Evolutionary conservation across 2,329 filamentous ascomycete genomes (phyloP).

Genomic region (Raffaelea ambrosiae): DNA sequence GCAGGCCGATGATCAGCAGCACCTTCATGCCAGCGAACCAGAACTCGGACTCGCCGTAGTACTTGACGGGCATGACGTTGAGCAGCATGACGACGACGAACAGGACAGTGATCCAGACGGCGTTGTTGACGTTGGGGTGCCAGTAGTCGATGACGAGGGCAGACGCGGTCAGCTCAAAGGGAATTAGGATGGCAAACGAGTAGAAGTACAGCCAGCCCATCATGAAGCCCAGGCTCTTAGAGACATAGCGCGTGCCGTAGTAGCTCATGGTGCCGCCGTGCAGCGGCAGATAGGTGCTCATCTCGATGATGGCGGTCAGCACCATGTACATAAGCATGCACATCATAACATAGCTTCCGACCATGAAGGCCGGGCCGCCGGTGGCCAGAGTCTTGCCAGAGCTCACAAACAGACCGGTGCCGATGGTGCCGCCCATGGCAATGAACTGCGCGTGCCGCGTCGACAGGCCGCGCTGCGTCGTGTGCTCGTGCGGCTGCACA

Average conservation of each 20-base stretch:
- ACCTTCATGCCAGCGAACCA: conserved; percentile 34
- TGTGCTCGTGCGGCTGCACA: no score
- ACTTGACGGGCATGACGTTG: conserved; percentile 28
- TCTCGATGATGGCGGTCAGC: conserved; percentile 61
- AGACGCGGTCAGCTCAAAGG: conserved; percentile 29
- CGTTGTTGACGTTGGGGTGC: conserved; percentile 27
- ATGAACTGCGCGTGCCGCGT: conserved; percentile 16
- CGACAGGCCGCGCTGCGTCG: no score
- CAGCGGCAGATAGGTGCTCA: conserved; percentile 57
- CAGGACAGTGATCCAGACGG: conserved; percentile 28
- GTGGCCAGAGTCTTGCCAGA: conserved; percentile 38
- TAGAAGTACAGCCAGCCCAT: conserved; percentile 40
- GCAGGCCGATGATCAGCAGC: conserved; percentile 38
- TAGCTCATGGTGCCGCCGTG: conserved; percentile 58
- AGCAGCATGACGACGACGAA: conserved; percentile 23
- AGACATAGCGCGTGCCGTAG: conserved; percentile 43
- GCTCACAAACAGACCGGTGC: conserved; percentile 38
- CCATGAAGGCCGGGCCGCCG: conserved; percentile 33
- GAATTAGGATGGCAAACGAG: conserved; percentile 29
- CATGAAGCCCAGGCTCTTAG: conserved; percentile 14
- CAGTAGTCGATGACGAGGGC: conserved; percentile 29
- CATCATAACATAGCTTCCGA: no score
- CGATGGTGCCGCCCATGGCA: conserved; percentile 28
- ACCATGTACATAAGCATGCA: conserved; percentile 48
- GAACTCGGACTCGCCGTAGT: conserved; percentile 31